Base-by-base conservation (phyloP, 805 yeast species). In the Saccharomycodes ludwigii region DNA sequence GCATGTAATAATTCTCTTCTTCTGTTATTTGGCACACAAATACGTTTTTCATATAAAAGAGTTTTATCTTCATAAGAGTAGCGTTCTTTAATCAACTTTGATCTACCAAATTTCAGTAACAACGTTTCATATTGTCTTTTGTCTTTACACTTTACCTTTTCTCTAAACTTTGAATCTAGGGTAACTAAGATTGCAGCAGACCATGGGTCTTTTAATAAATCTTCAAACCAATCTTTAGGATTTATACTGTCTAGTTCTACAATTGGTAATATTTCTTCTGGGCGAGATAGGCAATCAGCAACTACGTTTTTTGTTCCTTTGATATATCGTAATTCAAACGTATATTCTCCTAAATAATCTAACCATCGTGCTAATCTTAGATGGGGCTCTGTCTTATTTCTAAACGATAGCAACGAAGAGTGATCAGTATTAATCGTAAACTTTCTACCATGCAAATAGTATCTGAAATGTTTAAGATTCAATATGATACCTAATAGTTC, bases 261-360 rank as follows among this genome's bases (percentile, higher is more conserved):
- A 7, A 35, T 29, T 8, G 17, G 16, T 12, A 14, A 8, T 6
- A 11, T 10, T 1, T 22, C 27, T 10, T 14, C 29, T 2, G 30
- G 35, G 4, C 43, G 29, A 10, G 40, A 35, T 14, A 40, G 13
- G 2, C 42, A 32, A 22, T 38, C 46, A 3, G 42, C 43, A 2
- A 41, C 40, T 4, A 34, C 31, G 25, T 36, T 41, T 13, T 32
- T 18, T 5, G 36, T 18, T 2, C 40, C 40, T 3, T 30, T 18
- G 1, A 36, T 18, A 24, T 40, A 41, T 32, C 33, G 30, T 10
- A 36, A 24, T 9, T 27, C 24, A 22, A 38, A 36, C 11, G 38
- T 38, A 23, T 30, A 40, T 13, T 34, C 39, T 5, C 33, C 27
- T 2, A 40, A 28, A n/a, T 21, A 29, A 7, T 34, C 35, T 8